phyloP scores from a whole-genome alignment of 2,329 filamentous ascomycete genomes.

The Sordariomycetes sp. region DNA sequence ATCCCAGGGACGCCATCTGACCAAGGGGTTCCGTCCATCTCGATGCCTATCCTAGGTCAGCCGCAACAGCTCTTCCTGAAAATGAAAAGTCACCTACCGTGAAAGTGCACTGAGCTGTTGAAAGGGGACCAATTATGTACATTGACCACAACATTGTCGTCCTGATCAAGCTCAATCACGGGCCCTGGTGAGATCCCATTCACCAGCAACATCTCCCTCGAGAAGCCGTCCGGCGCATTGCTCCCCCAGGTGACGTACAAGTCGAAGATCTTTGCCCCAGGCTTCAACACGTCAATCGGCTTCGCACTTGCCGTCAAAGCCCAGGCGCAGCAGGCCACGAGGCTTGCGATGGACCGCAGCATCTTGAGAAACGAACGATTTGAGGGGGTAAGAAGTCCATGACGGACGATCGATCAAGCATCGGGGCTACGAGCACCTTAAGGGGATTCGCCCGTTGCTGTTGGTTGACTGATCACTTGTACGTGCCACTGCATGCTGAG shows the following conservation, averaged over 20 bases:
- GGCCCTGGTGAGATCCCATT: constrained; percentile 57
- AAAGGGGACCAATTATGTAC: constrained; percentile 37
- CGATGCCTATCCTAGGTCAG: constrained; percentile 24
- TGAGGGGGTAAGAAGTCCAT: too few species aligned
- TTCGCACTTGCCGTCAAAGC: too few species aligned
- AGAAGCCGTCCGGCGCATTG: constrained; percentile 32
- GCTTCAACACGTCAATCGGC: too few species aligned
- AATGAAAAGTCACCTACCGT: constrained; percentile 23
- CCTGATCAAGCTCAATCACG: constrained; percentile 41
- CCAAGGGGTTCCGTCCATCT: constrained; percentile 45
- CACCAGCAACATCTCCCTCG: constrained; percentile 36
- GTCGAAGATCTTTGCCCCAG: too few species aligned
- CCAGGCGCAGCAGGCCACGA: too few species aligned
- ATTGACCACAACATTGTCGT: constrained; percentile 34
- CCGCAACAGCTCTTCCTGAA: not conserved
- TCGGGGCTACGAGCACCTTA: too few species aligned
- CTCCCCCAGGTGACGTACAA: constrained; percentile 25
- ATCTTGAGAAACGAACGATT: too few species aligned
- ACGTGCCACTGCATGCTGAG: too few species aligned
- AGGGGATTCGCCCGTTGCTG: too few species aligned
- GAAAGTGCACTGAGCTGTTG: constrained; percentile 40
- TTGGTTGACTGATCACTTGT: too few species aligned
- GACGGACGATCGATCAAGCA: too few species aligned
- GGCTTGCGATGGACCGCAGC: too few species aligned
- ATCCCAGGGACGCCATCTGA: constrained; percentile 52